These are phyloP conservation scores for Fusarium sp. DNA, from an alignment of 2,329 filamentous ascomycete species.

Conservation along the genomic window DNA sequence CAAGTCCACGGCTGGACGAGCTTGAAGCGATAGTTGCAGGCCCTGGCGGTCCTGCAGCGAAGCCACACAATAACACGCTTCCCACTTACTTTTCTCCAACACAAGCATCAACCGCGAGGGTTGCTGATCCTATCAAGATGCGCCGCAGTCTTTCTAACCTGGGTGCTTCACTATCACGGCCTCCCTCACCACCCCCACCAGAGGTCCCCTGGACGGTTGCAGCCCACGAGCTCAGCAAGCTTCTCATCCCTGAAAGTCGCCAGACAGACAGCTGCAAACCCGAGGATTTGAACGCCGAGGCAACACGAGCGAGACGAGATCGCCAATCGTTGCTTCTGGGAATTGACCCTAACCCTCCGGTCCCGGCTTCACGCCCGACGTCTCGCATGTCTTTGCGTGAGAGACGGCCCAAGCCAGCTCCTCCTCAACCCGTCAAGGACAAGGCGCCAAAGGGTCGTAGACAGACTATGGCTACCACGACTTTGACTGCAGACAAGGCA, in stretches of 20 bases:
- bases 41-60: conserved; percentile 63
- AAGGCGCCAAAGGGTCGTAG: conserved; percentile 61
- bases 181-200: conserved; percentile 77
- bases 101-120: conserved; percentile 86
- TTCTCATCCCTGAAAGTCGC: conserved; percentile 82
- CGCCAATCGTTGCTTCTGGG: conserved; percentile 65
- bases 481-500: conserved; percentile 47
- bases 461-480: conserved; percentile 67
- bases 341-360: conserved; percentile 42
- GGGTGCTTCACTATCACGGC: conserved; percentile 52
- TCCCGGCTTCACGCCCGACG: conserved; percentile 58
- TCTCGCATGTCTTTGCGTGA: conserved; percentile 78
- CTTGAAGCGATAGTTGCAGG: conserved; percentile 72
- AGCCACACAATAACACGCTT: conserved; percentile 65
- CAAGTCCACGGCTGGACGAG: conserved; percentile 71
- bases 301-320: conserved; percentile 72
- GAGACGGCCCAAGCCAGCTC: conserved; percentile 71
- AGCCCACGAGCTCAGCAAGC: conserved; percentile 83
- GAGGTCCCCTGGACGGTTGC: conserved; percentile 89
- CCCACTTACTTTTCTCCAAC: conserved; percentile 90
- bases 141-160: conserved; percentile 72
- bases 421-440: conserved; percentile 56
- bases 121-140: conserved; percentile 75
- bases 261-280: conserved; percentile 81
- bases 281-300: conserved; percentile 82